phyloP scores from a whole-genome alignment of 345 rosid species.

The Rhizophora apiculata region DNA sequence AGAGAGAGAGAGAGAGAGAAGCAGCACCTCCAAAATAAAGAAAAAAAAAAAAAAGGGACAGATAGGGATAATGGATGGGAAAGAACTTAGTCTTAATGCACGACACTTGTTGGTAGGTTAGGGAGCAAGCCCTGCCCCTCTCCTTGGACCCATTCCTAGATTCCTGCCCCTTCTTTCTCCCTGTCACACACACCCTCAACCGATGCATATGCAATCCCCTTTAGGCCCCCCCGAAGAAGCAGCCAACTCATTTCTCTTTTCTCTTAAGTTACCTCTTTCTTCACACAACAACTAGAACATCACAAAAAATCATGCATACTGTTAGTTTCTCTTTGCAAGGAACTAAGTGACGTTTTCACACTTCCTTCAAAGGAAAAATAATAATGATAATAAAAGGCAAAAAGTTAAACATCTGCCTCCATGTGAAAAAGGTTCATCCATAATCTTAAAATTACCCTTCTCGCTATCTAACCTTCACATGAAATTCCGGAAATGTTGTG shows the following conservation, averaged over 20 bases:
- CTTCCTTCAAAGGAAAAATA: no score
- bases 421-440: no score
- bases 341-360: no score
- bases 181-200: constrained; percentile 5
- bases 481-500: no score
- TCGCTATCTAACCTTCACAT: no score
- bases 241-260: constrained; percentile 37
- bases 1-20: constrained; percentile 10
- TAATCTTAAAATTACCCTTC: no score
- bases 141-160: constrained; percentile 53
- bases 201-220: constrained; percentile 9
- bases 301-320: background rate
- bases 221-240: constrained; percentile 5
- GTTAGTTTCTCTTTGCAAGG: background rate
- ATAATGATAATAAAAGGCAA: no score
- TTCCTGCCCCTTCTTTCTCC: constrained; percentile 32
- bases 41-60: constrained; percentile 18
- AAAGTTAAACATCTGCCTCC: no score
- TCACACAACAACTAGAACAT: background rate
- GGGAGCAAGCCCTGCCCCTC: constrained; percentile 67
- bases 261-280: constrained; percentile 8
- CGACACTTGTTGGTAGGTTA: constrained; percentile 72
- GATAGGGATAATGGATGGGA: constrained; percentile 38
- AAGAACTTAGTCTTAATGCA: constrained; percentile 44
- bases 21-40: background rate